A percentile compares a stretch with the other conserved stretches of the same genome.
phyloP scores from a whole-genome alignment of 2,329 filamentous ascomycete species.

The Graphium sp. region DNA sequence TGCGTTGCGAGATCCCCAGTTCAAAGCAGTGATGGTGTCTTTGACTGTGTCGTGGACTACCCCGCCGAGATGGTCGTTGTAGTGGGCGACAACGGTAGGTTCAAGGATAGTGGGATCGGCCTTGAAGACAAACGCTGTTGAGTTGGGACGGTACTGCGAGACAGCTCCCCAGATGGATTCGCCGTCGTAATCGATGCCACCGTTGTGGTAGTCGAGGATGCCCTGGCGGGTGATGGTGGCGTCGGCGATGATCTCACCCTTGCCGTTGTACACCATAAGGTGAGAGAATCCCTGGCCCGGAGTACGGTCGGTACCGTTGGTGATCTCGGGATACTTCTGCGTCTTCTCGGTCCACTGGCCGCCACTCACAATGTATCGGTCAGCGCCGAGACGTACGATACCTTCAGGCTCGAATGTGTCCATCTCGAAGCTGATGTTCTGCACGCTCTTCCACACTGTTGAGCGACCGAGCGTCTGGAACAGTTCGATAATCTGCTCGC shows the following conservation, averaged over 20 bases:
- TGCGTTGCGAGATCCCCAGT: conserved; percentile 26
- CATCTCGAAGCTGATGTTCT: conserved; percentile 22
- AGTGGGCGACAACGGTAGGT: conserved; percentile 15
- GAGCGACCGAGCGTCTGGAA: conserved; percentile 18
- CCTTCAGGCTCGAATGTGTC: conserved; percentile 31
- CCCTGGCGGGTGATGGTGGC: conserved; percentile 21
- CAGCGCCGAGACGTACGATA: conserved; percentile 21
- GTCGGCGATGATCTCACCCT: conserved; percentile 23
- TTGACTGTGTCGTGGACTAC: conserved; percentile 21
- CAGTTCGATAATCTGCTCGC: conserved; percentile 17
- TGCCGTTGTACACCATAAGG: conserved; percentile 23
- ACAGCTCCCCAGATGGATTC: conserved; percentile 26
- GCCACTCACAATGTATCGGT: conserved; percentile 25
- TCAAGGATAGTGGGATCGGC: conserved; percentile 18
- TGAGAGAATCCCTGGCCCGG: conserved; percentile 25
- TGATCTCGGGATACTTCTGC: conserved; percentile 17
- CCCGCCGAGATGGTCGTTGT: conserved; percentile 26
- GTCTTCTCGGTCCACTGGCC: conserved; percentile 20
- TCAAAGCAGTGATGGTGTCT: conserved; percentile 19
- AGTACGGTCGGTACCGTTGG: conserved; percentile 32
- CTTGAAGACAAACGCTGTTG: conserved; percentile 22
- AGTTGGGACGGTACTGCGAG: conserved; percentile 28
- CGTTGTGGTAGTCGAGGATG: conserved; percentile 24
- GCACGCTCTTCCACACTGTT: conserved; percentile 22
- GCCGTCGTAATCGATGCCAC: conserved; percentile 30